Base-by-base conservation (phyloP, 2,329 filamentous ascomycete species). In the Fusarium sp. region DNA sequence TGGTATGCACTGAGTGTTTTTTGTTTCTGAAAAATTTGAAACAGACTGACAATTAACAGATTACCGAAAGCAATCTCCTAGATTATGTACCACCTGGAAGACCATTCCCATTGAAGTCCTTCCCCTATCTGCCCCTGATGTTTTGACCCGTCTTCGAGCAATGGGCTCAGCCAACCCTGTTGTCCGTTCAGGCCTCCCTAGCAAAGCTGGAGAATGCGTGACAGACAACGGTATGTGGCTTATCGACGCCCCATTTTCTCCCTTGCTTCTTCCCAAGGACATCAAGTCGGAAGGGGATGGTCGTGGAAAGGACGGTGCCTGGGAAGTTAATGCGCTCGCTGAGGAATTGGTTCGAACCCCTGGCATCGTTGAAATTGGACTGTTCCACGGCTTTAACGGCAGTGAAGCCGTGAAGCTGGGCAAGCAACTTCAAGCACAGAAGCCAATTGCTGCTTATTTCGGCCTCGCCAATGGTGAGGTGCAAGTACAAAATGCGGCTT, bases 381-480 rank as follows among this genome's bases (percentile, higher is more conserved):
- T 99, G 50, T 99, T 99, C 85, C 90, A 91, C 46, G 96, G 96
- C 7, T 80, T 91, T 78, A 95, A 96, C 68, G 96, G 96, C 1
- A 85, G 89, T 21, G 87, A 97, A 81, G 89, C 88, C 46, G 85
- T 79, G 25, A 75, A 76, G 38, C 65, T 88, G 61, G 85, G 88
- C 66, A 87, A 90, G 73, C 85, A 87, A 60, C 83, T 90, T 53
- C 92, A 93, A 53, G 95, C 94, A 2, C 94, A 98, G 85, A 97
- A 96, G 84, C 96, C 96, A 0, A 88, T 98, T 18, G 95, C 95
- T 33, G 95, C 94, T 30, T 99, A 98, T 85, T 99, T 98, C 83
- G 96, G 96, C 40, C 93, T 96, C 90, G 89, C 92, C 49, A 93
- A 94, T 79, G 93, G 93, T 19, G 84, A 91, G 77, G 85, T 92